Base-by-base conservation (phyloP, 2,329 filamentous ascomycete species). In the Elsinoe australis region DNA sequence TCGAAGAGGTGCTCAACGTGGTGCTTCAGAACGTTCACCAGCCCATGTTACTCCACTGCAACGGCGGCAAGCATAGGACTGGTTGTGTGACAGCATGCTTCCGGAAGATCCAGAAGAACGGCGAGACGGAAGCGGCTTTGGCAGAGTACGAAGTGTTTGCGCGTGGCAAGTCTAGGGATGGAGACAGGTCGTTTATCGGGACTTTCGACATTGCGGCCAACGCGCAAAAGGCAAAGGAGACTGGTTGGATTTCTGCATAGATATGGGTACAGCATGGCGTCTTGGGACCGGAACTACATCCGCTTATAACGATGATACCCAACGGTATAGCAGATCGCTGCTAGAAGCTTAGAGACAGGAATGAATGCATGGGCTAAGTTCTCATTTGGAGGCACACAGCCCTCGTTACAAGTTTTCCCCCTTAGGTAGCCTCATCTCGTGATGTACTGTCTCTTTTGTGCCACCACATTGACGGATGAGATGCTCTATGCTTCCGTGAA, bases 1-100 rank as follows among this genome's bases (percentile, higher is more conserved):
- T 83, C 0, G 61, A 78, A 5, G 65, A 71, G 35, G 79, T 80
- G 19, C 87, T 95, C 74, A 74, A 76, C 53, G 70, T 77, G 5
- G 87, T 90, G 36, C 72, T 94, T 18, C 71, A 76, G 9, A 69
- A 90, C 33, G 75, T 90, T 32, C 87, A 94, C 53, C 81, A 92
- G 55, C 89, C 89, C 0, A 66, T 95, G 8, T 73, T 95, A 31
- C 76, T 95, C 38, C 89, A 95, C 65, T 95, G 89, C 74, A 95
- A 95, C 62, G 89, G 94, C 57, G 89, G 89, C 61, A 92, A 86
- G 75, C 89, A 95, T 61, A 83, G 89, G 50, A 95, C 89, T 14
- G 89, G 89, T 17, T 95, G 88, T 60, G 83, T 92, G n/a, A 76
- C 89, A 41, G 89, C 80, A 14, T 81, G 85, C 50, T 75, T 94